Percentiles rank a stretch among this genome's conserved stretches.
phyloP scores from a whole-genome alignment of 2,329 filamentous ascomycete genomes.

The Aspergillus quadricinctus region DNA sequence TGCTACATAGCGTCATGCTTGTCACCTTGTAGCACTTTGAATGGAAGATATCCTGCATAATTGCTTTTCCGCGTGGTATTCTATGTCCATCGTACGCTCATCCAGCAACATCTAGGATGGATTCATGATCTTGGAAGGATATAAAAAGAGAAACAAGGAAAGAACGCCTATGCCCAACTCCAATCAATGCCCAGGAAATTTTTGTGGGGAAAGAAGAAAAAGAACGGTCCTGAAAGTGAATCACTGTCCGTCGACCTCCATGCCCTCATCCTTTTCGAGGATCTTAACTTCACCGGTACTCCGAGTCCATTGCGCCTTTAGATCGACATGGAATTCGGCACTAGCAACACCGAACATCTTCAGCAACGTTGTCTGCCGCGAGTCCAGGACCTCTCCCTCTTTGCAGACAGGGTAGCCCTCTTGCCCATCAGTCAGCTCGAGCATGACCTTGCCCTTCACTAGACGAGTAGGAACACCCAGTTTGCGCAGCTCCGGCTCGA shows the following conservation, averaged over 20 bases:
- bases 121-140: conserved; percentile 13
- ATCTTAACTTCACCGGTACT: conserved; percentile 38
- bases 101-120: conserved; percentile 20
- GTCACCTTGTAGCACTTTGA: neutral
- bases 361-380: conserved; percentile 84
- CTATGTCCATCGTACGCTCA: conserved; percentile 30
- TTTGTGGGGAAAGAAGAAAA: conserved; percentile 19
- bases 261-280: conserved; percentile 33
- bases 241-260: conserved; percentile 40
- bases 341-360: conserved; percentile 91
- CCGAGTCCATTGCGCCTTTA: conserved; percentile 61
- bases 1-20: neutral
- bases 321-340: conserved; percentile 80
- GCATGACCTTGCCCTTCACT: conserved; percentile 79
- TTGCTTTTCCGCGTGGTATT: conserved; percentile 27
- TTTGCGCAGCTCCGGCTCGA: conserved; percentile 86
- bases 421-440: conserved; percentile 51
- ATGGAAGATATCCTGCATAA: conserved; percentile 8
- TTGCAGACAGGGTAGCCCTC: conserved; percentile 72
- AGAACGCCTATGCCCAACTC: conserved; percentile 35
- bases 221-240: conserved; percentile 15
- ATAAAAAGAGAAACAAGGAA: conserved; percentile 16
- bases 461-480: conserved; percentile 86
- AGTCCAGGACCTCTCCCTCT: conserved; percentile 80
- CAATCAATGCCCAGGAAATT: conserved; percentile 34